Percentiles rank a stretch among this genome's conserved stretches.
Conservation (phyloP, 2,329 filamentous ascomycete genomes). For the Colletotrichum filicis region DNA sequence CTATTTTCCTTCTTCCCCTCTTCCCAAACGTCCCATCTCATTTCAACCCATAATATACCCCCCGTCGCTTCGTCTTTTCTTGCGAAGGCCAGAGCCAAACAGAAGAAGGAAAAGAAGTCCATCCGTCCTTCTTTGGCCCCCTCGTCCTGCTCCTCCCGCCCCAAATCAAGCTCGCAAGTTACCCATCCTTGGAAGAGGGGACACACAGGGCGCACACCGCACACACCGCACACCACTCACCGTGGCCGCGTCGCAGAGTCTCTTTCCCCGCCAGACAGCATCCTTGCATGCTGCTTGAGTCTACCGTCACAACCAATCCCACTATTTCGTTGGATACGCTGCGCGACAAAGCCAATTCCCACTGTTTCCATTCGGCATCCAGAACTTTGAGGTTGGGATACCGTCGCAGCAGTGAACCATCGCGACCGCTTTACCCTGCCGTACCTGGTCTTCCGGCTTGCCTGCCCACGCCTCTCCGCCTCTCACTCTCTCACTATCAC, state of each 20-base stretch:
- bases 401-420: slow-evolving; percentile 19
- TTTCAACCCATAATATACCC: slow-evolving; percentile 20
- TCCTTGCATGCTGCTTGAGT: slow-evolving; percentile 21
- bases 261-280: slow-evolving; percentile 22
- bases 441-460: slow-evolving; percentile 7
- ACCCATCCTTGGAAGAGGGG: not conserved
- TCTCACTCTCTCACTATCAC: not conserved
- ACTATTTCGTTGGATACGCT: not conserved
- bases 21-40: slow-evolving; percentile 11
- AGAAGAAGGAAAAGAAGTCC: slow-evolving; percentile 1
- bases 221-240: slow-evolving; percentile 23
- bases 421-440: slow-evolving; percentile 1
- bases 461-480: not conserved
- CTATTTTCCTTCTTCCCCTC: not conserved
- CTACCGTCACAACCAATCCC: slow-evolving; percentile 18
- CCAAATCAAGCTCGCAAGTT: not conserved
- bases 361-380: slow-evolving; percentile 16
- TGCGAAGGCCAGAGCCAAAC: slow-evolving; percentile 1
- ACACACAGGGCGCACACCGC: slow-evolving; percentile 7
- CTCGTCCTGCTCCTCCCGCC: not conserved
- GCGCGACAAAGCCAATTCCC: slow-evolving; percentile 23
- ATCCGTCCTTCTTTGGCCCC: not conserved
- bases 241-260: slow-evolving; percentile 26
- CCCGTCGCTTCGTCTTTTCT: slow-evolving; percentile 28
- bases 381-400: slow-evolving; percentile 25